phyloP scores from a whole-genome alignment of 2,329 filamentous ascomycete genomes.

The Aotearoamyces nothofagi region DNA sequence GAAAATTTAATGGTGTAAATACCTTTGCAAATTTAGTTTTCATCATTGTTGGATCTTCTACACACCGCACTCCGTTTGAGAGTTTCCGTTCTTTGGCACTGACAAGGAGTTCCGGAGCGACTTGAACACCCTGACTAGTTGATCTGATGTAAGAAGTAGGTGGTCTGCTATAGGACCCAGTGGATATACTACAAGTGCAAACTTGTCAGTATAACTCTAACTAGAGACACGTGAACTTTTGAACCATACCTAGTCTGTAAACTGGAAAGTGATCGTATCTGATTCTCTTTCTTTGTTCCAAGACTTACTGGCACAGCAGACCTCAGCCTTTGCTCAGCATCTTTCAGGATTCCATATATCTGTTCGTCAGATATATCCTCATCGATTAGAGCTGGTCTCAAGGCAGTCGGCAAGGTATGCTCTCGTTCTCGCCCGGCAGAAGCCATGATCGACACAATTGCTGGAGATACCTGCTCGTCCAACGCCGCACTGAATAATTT shows the following conservation, averaged over 20 bases:
- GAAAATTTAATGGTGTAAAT: slow-evolving; percentile 3
- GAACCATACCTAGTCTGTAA: slow-evolving; percentile 3
- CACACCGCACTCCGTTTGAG: slow-evolving; percentile 31
- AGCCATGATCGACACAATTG: too few relatives aligned
- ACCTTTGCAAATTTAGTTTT: slow-evolving; percentile 28
- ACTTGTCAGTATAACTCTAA: background rate
- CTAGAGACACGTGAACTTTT: background rate
- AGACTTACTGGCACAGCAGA: slow-evolving; percentile 11
- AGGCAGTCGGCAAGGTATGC: too few relatives aligned
- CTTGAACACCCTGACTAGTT: slow-evolving; percentile 32
- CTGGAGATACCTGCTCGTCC: too few relatives aligned
- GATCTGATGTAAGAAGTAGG: slow-evolving; percentile 38
- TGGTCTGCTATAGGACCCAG: slow-evolving; percentile 5
- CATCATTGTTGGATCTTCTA: slow-evolving; percentile 34
- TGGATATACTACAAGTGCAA: slow-evolving; percentile 2
- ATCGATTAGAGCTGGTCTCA: slow-evolving; percentile 7
- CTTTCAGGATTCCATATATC: slow-evolving; percentile 44
- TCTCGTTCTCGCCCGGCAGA: too few relatives aligned
- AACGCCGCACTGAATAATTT: too few relatives aligned
- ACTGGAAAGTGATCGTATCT: slow-evolving; percentile 8
- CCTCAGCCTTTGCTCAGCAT: slow-evolving; percentile 43
- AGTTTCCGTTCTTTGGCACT: slow-evolving; percentile 29
- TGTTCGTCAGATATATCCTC: slow-evolving; percentile 45
- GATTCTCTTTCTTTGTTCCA: slow-evolving; percentile 21
- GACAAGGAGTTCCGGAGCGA: slow-evolving; percentile 35